Conservation (phyloP, 2,329 filamentous ascomycete genomes). For the Arthrobotrys entomopaga region DNA sequence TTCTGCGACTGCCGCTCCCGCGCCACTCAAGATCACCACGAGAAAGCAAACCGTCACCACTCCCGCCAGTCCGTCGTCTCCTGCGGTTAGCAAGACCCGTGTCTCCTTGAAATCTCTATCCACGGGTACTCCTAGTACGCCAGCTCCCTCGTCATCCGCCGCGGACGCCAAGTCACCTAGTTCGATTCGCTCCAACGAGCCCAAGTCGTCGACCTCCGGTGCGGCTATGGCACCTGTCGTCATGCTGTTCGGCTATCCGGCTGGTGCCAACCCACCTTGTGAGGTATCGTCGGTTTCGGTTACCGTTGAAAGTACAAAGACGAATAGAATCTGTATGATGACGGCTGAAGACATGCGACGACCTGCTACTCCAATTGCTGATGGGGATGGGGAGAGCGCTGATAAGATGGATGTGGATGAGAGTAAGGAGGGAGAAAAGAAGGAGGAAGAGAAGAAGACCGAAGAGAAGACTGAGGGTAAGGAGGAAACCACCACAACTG, state of each 20-base stretch:
- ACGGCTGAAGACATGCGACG: conserved; percentile 49
- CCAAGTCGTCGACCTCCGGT: conserved; percentile 24
- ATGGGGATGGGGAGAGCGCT: conserved; percentile 21
- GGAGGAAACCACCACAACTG: neutral
- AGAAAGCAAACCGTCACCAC: conserved; percentile 52
- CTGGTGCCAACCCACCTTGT: conserved; percentile 50
- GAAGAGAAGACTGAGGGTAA: conserved; percentile 17
- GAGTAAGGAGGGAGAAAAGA: conserved; percentile 10
- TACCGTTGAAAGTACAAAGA: conserved; percentile 47
- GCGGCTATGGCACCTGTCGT: conserved; percentile 34
- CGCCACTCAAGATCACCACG: conserved; percentile 49
- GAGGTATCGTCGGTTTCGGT: conserved; percentile 50
- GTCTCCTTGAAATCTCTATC: conserved; percentile 48
- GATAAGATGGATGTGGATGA: conserved; percentile 47
- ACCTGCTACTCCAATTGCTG: conserved; percentile 29
- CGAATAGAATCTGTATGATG: conserved; percentile 54
- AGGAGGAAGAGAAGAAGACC: conserved; percentile 4
- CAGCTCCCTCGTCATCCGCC: conserved; percentile 1
- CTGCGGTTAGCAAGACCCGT: conserved; percentile 50
- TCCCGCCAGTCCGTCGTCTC: conserved; percentile 46
- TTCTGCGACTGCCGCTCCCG: conserved; percentile 1
- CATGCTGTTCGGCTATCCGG: conserved; percentile 52
- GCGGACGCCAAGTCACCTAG: conserved; percentile 38
- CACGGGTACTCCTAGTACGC: conserved; percentile 1
- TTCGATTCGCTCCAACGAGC: conserved; percentile 20